Evolutionary conservation across 1,139 yeast genomes (phyloP), one percentile per base, ranked within the genome.

Genomic region (Scheffersomyces quercinus): DNA sequence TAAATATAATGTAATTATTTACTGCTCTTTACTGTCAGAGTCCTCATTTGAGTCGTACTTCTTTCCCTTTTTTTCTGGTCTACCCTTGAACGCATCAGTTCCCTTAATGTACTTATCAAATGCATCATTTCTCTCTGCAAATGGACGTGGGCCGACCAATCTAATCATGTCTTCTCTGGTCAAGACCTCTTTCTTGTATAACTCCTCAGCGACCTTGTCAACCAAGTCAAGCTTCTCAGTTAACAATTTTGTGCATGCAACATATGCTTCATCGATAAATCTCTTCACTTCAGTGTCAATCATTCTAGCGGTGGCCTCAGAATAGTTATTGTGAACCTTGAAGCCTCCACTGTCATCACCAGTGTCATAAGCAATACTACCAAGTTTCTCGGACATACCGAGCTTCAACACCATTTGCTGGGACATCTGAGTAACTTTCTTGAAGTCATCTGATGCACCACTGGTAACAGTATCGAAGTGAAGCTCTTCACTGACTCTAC

Each of bases 121-220:
- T 1, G 91, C 93, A 63, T 85, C 93, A 56, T 85, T 85, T 53
- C 82, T 77, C 61, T 85, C 90, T 10, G 85, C 81, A 73, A 83
- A 85, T 16, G 90, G 90, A 57, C 95, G 75, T 51, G 84, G 83
- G 2, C 95, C 95, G 37, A 85, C 69, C 34, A 86, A 60, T 45
- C 82, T 71, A 44, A 85, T 79, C 95, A 86, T 86, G 58, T 86
- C 95, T 59, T 85, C 90, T 65, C 95, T 79, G 2, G 93, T 85
- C 42, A 86, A 72, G 5, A 85, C 88, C 60, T 86, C 95, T 56
- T 85, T 85, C 41, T 70, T 62, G 53, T 81, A 70, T 43, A 86
- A 72, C 48, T 84, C 82, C 55, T 85, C 81, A 0, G 93, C 93
- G 20, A 86, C 86, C 50, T 75, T 72, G 49, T 81, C 86, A 16